Evolutionary conservation across 805 yeast species (phyloP).

Genomic region (Priceomyces medius): DNA sequence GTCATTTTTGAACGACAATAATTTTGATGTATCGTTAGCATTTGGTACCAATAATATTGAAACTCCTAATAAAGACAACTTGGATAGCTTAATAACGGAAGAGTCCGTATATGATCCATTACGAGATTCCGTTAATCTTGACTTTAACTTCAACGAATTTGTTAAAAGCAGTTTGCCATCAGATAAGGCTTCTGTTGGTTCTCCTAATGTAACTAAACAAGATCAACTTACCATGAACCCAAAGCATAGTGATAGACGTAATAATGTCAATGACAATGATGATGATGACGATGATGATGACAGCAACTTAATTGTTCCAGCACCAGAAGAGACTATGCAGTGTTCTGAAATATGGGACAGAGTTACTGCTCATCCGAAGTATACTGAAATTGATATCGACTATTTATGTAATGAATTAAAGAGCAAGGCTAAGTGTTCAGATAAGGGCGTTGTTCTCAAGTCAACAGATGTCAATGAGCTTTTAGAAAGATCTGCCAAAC

Average conservation of each 20-base stretch:
- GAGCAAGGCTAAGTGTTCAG: constrained; percentile 92
- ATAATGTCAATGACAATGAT: background rate
- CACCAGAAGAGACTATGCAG: constrained; percentile 57
- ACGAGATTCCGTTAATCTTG: constrained; percentile 26
- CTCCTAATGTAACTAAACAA: constrained; percentile 7
- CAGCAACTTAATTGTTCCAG: constrained; percentile 60
- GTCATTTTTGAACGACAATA: constrained; percentile 47
- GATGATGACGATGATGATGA: constrained; percentile 24
- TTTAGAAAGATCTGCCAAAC: constrained; percentile 31
- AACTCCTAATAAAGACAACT: constrained; percentile 15
- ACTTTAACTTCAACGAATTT: constrained; percentile 39
- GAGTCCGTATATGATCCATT: constrained; percentile 59
- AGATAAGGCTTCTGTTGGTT: constrained; percentile 12
- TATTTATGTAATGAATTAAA: constrained; percentile 88
- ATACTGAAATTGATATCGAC: constrained; percentile 90
- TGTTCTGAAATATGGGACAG: constrained; percentile 97
- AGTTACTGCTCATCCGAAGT: constrained; percentile 89
- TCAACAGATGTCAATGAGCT: constrained; percentile 71
- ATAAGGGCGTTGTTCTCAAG: constrained; percentile 84
- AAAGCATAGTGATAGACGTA: background rate
- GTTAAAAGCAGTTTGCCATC: constrained; percentile 31
- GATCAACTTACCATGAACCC: no score
- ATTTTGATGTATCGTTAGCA: constrained; percentile 55
- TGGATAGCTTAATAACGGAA: constrained; percentile 52
- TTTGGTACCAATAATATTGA: constrained; percentile 26